Base-by-base conservation (phyloP, 805 yeast species). In the Henningerozyma blattae region DNA sequence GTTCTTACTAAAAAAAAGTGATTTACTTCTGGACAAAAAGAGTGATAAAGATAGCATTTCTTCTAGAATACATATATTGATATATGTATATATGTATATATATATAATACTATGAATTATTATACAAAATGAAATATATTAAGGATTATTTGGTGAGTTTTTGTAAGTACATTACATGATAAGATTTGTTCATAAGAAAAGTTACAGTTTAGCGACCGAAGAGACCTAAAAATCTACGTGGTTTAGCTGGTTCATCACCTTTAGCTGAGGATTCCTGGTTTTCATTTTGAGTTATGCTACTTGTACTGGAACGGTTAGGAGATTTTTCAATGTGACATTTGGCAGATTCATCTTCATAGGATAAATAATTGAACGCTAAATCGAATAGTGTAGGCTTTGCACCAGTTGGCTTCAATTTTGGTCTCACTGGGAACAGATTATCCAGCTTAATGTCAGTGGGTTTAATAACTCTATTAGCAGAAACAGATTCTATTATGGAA, bases 301-400 rank as follows among this genome's bases (percentile, higher is more conserved):
- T 12, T 9, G 27, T n/a, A 8, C 16, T 45, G 33, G 31, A 38
- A 28, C 26, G 48, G 24, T 29, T 38, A 38, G 18, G 46, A 6
- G 30, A 6, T 9, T 6, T 27, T 28, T 4, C 46, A 22, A 9
- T 47, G 15, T 25, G 40, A 34, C 9, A 43, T 31, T 15, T 20
- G 47, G 47, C 9, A 13, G 30, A 43, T n/a, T 42, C 46, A n/a
- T 27, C 36, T 24, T 30, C 62, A 47, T 75, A 77, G 24, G 67
- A 64, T 34, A 87, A 69, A 50, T 82, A 86, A 53, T 86, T 87
- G 64, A 67, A 87, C 0, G 94, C 97, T 43, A 84, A 65, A 53
- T 89, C 98, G 48, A 85, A 91, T 48, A 87, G 69, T 8, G 86
- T 94, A 0, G 98, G 95, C 58, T 91, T 89, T 37, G 78, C 72